Evolutionary conservation across 768 basidiomycete species (phyloP).

Genomic region (Obba rivulosa): DNA sequence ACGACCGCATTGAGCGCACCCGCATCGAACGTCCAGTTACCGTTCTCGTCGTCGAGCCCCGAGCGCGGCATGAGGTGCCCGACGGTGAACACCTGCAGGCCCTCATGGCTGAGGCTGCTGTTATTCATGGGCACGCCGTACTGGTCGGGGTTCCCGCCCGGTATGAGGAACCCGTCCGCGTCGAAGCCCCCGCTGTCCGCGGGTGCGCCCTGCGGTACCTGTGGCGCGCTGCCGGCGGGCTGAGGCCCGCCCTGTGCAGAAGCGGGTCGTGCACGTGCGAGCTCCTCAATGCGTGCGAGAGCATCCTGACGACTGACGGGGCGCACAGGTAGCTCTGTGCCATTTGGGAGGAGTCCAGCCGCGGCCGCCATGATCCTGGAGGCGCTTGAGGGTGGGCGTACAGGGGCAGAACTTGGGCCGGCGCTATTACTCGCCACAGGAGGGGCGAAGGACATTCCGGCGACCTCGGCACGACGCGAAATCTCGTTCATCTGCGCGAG

Average conservation of each 20-base stretch:
- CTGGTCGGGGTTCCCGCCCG: slow-evolving; percentile 15
- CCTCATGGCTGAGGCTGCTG: slow-evolving; percentile 41
- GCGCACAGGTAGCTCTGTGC: slow-evolving; percentile 14
- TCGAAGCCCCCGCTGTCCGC: slow-evolving; percentile 9
- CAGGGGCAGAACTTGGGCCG: slow-evolving; percentile 7
- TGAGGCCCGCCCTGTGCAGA: slow-evolving; percentile 5
- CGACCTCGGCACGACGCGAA: slow-evolving; percentile 52
- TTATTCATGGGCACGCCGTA: slow-evolving; percentile 16
- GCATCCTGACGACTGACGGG: slow-evolving; percentile 39
- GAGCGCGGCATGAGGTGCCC: slow-evolving; percentile 67
- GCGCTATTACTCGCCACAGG: slow-evolving; percentile 1
- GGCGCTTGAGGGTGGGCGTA: slow-evolving; percentile 21
- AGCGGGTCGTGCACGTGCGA: slow-evolving; percentile 36
- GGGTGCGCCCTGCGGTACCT: background rate
- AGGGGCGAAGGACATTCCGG: slow-evolving; percentile 32
- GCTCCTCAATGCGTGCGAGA: slow-evolving; percentile 48
- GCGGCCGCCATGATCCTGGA: slow-evolving; percentile 25
- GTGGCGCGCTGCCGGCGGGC: background rate
- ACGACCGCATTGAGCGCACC: slow-evolving; percentile 25
- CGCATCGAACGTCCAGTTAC: slow-evolving; percentile 57
- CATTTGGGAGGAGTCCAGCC: slow-evolving; percentile 24
- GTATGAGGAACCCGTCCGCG: slow-evolving; percentile 13
- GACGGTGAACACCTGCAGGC: slow-evolving; percentile 75
- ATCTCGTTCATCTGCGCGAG: slow-evolving; percentile 78
- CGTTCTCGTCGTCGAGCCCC: slow-evolving; percentile 43